phyloP scores from a whole-genome alignment of 805 yeast species.

The Saccharomycopsis lassenensis region DNA sequence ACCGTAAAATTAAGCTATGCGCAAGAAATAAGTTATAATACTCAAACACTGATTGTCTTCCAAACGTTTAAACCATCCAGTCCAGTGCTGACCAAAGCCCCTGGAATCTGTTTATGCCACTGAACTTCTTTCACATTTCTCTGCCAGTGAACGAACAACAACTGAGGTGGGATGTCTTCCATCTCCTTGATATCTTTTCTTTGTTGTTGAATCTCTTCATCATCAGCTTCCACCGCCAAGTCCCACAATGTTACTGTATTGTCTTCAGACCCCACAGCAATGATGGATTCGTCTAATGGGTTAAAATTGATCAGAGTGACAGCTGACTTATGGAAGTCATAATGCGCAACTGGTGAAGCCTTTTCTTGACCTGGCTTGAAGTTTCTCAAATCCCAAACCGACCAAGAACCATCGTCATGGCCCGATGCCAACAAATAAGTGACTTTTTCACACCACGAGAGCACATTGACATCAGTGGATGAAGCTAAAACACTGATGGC shows the following conservation, averaged over 20 bases:
- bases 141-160: constrained; percentile 97
- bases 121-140: constrained; percentile 94
- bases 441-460: constrained; percentile 88
- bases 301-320: constrained; percentile 90
- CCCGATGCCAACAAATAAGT: constrained; percentile 87
- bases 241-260: constrained; percentile 98
- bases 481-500: constrained; percentile 80
- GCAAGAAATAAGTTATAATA: too few species aligned
- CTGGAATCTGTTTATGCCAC: constrained; percentile 97
- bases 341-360: constrained; percentile 76
- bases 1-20: too few species aligned
- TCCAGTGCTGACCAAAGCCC: constrained; percentile 89
- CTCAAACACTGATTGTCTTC: constrained; percentile 92
- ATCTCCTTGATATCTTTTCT: constrained; percentile 66
- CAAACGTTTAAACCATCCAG: constrained; percentile 89
- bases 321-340: constrained; percentile 90
- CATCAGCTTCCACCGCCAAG: constrained; percentile 96
- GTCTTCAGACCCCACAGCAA: constrained; percentile 94
- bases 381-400: constrained; percentile 93
- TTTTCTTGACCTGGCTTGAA: constrained; percentile 43
- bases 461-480: constrained; percentile 78
- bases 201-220: constrained; percentile 88
- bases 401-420: constrained; percentile 96
- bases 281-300: constrained; percentile 89
- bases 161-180: constrained; percentile 88